Conservation (phyloP, 768 basidiomycete genomes). For the Amanita subjunquillea region DNA sequence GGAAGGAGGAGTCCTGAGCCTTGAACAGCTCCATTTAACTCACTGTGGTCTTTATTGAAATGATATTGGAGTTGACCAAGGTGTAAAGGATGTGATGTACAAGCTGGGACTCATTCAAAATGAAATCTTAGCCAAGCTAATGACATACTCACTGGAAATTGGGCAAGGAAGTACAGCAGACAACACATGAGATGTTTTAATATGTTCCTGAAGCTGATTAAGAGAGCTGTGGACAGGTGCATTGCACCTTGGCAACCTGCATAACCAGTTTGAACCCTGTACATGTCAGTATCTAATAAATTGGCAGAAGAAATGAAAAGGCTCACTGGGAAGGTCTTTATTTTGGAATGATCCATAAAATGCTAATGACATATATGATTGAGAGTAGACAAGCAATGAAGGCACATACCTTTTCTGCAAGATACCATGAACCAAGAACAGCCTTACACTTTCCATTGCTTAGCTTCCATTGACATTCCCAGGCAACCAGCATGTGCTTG, state of each 20-base stretch:
- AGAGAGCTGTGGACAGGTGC: neutral
- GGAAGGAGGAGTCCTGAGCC: neutral
- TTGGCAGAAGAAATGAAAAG: neutral
- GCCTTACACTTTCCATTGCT: neutral
- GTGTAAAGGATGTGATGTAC: neutral
- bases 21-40: neutral
- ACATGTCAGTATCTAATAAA: neutral
- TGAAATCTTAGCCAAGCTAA: neutral
- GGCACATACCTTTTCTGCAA: neutral
- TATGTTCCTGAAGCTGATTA: neutral
- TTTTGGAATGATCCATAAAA: neutral
- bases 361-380: neutral
- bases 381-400: neutral
- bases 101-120: neutral
- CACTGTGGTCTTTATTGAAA: constrained; percentile 1
- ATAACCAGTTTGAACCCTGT: neutral
- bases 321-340: neutral
- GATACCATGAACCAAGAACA: constrained; percentile 2
- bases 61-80: neutral
- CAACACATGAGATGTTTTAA: neutral
- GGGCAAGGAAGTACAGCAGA: neutral
- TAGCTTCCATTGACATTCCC: constrained; percentile 4
- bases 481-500: neutral
- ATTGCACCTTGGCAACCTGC: constrained; percentile 3
- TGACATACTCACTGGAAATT: neutral